Base-by-base conservation (phyloP, 2,329 filamentous ascomycete genomes). In the Penicillium sclerotigenum region DNA sequence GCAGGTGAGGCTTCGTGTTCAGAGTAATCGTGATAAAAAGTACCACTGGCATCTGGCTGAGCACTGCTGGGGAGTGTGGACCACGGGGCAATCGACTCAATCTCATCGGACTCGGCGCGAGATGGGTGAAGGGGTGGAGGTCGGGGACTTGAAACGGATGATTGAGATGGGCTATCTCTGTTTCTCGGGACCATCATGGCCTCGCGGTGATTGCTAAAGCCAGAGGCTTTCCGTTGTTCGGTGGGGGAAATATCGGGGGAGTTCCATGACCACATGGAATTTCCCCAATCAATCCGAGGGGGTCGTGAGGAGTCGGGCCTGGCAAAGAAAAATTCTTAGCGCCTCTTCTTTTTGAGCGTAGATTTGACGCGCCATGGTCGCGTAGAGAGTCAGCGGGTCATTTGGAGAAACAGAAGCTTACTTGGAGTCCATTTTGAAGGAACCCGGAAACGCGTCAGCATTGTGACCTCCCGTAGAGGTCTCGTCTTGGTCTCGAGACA, bases 1-100 rank as follows among this genome's bases (percentile, higher is more conserved):
- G 90, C 76, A 65, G 90, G 90, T 10, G 69, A 70, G 13, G 70
- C 68, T 62, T 75, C 71, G n/a, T 70, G 67, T 49, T 75, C 73
- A 10, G 73, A 74, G 41, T 60, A 63, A 28, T 76, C 72, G 46
- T 75, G 69, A 49, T 74, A 70, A 51, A 75, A 75, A 1, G 70
- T 74, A 31, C 71, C 70, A 42, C 59, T 68, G 29, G 54, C 63
- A 52, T 69, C 71, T 33, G 48, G 62, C n/a, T 61, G 65, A n/a
- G 54, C 63, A 58, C 61, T 66, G 41, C 55, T 66, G 11, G 63
- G 67, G 22, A 61, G 65, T 38, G 71, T 65, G 24, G 67, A 63
- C 65, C 68, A 71, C 10, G 70, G 69, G 20, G 67, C 66, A 45
- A 73, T 69, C 7, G 68, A 63, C 13, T 70, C 67, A 24, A 57